Percentiles rank a stretch among this genome's conserved stretches.
Conservation (phyloP, 192 early-diverging fungal species). For the Backusella mclennaniae region DNA sequence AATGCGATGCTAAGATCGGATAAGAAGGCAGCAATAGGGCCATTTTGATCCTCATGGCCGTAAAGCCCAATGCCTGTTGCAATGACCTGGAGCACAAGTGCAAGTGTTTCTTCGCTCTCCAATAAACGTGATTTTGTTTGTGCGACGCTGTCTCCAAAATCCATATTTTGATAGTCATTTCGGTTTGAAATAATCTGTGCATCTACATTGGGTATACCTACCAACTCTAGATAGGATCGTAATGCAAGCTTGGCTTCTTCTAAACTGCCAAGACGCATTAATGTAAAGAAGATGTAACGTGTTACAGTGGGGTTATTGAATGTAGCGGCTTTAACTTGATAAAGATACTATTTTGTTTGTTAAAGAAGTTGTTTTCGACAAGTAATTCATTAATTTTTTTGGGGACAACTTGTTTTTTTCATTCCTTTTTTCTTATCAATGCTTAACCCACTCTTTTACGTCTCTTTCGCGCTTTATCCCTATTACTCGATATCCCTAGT, state of each 20-base stretch:
- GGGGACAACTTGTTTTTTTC: no score
- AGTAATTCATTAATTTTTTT: background rate
- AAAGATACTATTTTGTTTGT: background rate
- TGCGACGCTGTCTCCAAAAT: background rate
- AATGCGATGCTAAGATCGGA: background rate
- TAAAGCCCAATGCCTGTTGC: background rate
- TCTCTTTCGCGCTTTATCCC: background rate
- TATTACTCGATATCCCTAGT: background rate
- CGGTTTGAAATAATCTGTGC: background rate
- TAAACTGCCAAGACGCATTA: constrained; percentile 60
- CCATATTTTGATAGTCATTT: background rate
- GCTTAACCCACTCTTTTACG: background rate
- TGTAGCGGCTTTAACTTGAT: constrained; percentile 40
- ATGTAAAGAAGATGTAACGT: constrained; percentile 57
- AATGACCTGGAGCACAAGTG: background rate
- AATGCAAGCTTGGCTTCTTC: constrained; percentile 68
- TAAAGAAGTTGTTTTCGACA: background rate
- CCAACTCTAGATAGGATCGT: constrained; percentile 54
- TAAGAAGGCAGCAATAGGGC: background rate
- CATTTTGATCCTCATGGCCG: constrained; percentile 7
- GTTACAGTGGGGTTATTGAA: constrained; percentile 68
- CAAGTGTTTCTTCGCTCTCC: background rate
- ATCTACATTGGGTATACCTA: constrained; percentile 31
- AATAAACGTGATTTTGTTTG: background rate
- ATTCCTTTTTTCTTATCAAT: background rate